These are phyloP conservation scores for Peziza echinospora DNA, from an alignment of 495 filamentous ascomycete genomes.

Conservation along the genomic window DNA sequence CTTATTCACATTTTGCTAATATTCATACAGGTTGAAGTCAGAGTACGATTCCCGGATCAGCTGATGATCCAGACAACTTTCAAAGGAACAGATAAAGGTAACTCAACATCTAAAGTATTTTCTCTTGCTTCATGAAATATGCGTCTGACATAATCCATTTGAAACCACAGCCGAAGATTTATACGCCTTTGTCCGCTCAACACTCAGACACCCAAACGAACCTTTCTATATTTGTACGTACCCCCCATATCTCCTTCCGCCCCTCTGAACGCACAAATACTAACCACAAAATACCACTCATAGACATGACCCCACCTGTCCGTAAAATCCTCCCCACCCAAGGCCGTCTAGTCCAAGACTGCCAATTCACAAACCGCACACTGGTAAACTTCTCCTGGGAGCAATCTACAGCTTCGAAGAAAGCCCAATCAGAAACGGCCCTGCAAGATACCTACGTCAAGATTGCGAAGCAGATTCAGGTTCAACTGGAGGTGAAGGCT, in stretches of 20 bases:
- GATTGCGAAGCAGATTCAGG: constrained; percentile 40
- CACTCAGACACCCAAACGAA: constrained; percentile 21
- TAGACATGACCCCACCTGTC: constrained; percentile 15
- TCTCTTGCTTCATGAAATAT: constrained; percentile 32
- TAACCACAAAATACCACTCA: too few relatives aligned
- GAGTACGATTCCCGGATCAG: constrained; percentile 74
- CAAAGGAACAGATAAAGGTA: constrained; percentile 44
- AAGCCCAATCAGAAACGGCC: constrained; percentile 27
- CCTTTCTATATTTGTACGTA: constrained; percentile 31
- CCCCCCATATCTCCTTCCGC: constrained; percentile 10
- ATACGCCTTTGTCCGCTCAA: constrained; percentile 13
- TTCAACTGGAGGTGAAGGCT: constrained; percentile 24
- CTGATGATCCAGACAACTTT: constrained; percentile 33
- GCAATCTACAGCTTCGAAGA: constrained; percentile 25
- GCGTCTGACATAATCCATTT: constrained; percentile 17
- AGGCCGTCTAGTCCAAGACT: constrained; percentile 44
- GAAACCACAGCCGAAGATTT: constrained; percentile 22
- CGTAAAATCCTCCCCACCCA: constrained; percentile 26
- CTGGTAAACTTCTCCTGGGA: constrained; percentile 65
- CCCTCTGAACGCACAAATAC: too few relatives aligned
- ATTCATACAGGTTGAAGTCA: constrained; percentile 36
- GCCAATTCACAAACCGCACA: constrained; percentile 44
- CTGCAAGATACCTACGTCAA: constrained; percentile 44
- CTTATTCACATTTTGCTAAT: constrained; percentile 1
- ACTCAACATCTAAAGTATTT: constrained; percentile 30